Conservation (phyloP, 208 protist species). For the Blastocrithidia nonstop region DNA sequence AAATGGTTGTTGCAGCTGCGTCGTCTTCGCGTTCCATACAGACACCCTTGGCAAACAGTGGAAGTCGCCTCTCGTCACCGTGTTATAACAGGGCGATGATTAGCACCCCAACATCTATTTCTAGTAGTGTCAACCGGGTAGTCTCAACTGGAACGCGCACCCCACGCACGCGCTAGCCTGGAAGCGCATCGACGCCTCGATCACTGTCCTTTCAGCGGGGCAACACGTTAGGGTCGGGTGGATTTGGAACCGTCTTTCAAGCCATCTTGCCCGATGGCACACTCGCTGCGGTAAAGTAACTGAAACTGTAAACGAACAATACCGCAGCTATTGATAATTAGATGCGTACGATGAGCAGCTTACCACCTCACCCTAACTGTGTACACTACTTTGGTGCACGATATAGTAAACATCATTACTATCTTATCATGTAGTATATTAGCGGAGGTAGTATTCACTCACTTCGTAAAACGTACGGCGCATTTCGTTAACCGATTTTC, state of each 20-base stretch:
- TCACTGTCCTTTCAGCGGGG: conserved; percentile 36
- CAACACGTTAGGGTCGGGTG: conserved; percentile 43
- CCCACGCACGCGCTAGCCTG: no score
- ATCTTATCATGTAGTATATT: conserved; percentile 79
- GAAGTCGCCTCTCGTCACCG: no score
- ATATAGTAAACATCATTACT: conserved; percentile 44
- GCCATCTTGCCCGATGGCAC: conserved; percentile 42
- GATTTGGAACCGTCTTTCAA: conserved; percentile 65
- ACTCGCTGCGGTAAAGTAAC: conserved; percentile 57
- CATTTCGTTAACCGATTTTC: conserved; percentile 47
- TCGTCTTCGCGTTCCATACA: no score
- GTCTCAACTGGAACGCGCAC: no score
- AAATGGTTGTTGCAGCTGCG: no score
- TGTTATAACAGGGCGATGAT: no score
- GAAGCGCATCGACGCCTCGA: conserved; percentile 10
- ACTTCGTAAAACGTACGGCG: conserved; percentile 29
- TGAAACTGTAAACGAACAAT: conserved; percentile 37
- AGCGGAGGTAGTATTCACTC: conserved; percentile 71
- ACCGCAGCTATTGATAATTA: conserved; percentile 53
- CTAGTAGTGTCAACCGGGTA: no score
- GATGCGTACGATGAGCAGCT: conserved; percentile 38
- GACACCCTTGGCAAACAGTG: no score
- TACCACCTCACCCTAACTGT: conserved; percentile 60
- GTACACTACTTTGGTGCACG: conserved; percentile 62
- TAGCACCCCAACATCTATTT: no score